These are phyloP conservation scores for Saccharum officinarum DNA, from an alignment of 176 grass and related monocot species.

Conservation along the genomic window DNA sequence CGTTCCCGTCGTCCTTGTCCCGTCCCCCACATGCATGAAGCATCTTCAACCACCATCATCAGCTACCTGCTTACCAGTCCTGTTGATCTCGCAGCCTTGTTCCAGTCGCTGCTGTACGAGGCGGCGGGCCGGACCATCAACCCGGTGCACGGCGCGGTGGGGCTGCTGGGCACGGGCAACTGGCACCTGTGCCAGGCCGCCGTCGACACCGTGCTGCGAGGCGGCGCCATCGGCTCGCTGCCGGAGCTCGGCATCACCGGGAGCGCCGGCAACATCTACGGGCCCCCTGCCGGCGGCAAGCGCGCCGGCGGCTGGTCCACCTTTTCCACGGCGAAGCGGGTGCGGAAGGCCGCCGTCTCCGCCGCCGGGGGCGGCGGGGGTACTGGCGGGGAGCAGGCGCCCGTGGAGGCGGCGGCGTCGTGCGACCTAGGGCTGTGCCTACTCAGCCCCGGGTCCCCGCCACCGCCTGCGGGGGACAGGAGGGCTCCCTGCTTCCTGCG, in stretches of 20 bases:
- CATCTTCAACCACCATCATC: neutral
- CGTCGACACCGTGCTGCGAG: conserved; percentile 72
- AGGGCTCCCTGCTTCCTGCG: conserved; percentile 20
- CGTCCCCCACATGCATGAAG: neutral
- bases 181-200: conserved; percentile 91
- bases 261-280: conserved; percentile 28
- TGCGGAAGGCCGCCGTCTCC: conserved; percentile 32
- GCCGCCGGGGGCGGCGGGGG: neutral
- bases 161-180: conserved; percentile 62
- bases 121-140: conserved; percentile 83
- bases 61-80: too few species aligned
- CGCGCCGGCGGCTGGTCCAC: conserved; percentile 42
- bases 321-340: conserved; percentile 54
- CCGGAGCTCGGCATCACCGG: conserved; percentile 24
- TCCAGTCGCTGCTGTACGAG: conserved; percentile 84
- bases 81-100: conserved; percentile 40
- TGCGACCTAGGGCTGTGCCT: conserved; percentile 57
- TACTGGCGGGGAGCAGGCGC: neutral
- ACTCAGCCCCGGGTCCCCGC: conserved; percentile 32
- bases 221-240: conserved; percentile 57
- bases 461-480: neutral
- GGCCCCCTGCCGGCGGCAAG: neutral
- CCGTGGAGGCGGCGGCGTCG: neutral
- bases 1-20: neutral
- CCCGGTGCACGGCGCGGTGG: conserved; percentile 70